phyloP scores from a whole-genome alignment of 164 flowering plant species.

The Macadamia integrifolia region DNA sequence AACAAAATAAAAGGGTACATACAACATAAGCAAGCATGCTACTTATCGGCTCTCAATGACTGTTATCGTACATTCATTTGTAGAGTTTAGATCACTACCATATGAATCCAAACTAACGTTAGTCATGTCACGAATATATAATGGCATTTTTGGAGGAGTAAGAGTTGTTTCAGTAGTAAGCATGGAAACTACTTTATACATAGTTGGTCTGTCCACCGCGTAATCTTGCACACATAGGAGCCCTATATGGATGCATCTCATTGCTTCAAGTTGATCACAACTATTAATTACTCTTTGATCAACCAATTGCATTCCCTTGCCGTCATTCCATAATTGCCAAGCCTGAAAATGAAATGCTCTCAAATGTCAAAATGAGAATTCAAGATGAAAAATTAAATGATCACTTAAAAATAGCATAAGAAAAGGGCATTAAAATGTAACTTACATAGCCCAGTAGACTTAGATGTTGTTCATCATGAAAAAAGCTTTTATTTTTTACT shows the following conservation, averaged over 20 bases:
- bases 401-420: no score
- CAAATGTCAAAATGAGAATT: no score
- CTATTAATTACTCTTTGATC: slow-evolving; percentile 15
- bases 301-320: slow-evolving; percentile 9
- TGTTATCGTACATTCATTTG: no score
- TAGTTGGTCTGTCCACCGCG: slow-evolving; percentile 13
- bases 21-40: no score
- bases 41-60: no score
- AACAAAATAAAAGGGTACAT: no score
- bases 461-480: slow-evolving; percentile 1
- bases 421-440: neutral
- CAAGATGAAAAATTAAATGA: no score
- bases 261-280: slow-evolving; percentile 6
- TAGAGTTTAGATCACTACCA: no score
- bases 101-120: no score
- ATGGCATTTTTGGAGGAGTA: slow-evolving; percentile 12
- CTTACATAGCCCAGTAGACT: slow-evolving; percentile 16
- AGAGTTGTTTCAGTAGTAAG: slow-evolving; percentile 13
- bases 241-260: slow-evolving; percentile 24
- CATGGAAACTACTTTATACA: slow-evolving; percentile 17
- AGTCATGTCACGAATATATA: slow-evolving; percentile 9
- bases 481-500: slow-evolving; percentile 8
- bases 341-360: slow-evolving; percentile 8
- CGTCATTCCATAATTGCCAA: slow-evolving; percentile 23
- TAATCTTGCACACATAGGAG: slow-evolving; percentile 27